A percentile compares a stretch with the other conserved stretches of the same genome.
Evolutionary conservation across 345 rosid species (phyloP).

Genomic region (Lumnitzera littorea): DNA sequence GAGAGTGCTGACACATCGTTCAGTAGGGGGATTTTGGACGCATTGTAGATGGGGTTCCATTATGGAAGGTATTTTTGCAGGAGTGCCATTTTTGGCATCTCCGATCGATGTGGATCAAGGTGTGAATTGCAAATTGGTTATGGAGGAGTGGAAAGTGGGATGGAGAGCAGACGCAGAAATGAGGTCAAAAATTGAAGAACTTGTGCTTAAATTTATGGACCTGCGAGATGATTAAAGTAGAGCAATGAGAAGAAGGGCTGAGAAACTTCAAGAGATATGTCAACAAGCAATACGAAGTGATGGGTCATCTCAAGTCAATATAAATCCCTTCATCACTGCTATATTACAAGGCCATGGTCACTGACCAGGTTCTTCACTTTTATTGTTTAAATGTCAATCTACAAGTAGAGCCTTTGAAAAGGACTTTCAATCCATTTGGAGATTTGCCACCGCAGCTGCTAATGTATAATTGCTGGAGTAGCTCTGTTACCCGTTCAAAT

Average conservation of each 20-base stretch:
- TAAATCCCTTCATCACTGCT: background rate
- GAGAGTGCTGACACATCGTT: background rate
- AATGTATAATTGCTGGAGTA: too few relatives aligned
- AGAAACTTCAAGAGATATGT: background rate
- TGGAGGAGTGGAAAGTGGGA: slow-evolving; percentile 2
- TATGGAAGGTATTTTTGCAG: background rate
- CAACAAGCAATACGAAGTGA: background rate
- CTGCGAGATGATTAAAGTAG: background rate
- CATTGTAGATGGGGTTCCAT: background rate
- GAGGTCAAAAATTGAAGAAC: background rate
- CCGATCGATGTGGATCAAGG: background rate
- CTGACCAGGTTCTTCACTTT: too few relatives aligned
- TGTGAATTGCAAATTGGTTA: background rate
- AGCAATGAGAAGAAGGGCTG: background rate
- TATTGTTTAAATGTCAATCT: too few relatives aligned
- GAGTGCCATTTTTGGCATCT: background rate
- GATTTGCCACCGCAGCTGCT: too few relatives aligned
- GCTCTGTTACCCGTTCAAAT: too few relatives aligned
- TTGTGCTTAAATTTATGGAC: background rate
- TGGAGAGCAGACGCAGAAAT: background rate
- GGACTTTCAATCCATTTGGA: too few relatives aligned
- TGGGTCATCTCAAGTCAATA: slow-evolving; percentile 1
- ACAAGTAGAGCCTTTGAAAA: too few relatives aligned
- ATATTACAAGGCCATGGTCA: background rate
- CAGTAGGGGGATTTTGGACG: background rate